These are phyloP conservation scores for Ceratocystis destructans DNA, from an alignment of 2,329 filamentous ascomycete genomes.

Conservation along the genomic window DNA sequence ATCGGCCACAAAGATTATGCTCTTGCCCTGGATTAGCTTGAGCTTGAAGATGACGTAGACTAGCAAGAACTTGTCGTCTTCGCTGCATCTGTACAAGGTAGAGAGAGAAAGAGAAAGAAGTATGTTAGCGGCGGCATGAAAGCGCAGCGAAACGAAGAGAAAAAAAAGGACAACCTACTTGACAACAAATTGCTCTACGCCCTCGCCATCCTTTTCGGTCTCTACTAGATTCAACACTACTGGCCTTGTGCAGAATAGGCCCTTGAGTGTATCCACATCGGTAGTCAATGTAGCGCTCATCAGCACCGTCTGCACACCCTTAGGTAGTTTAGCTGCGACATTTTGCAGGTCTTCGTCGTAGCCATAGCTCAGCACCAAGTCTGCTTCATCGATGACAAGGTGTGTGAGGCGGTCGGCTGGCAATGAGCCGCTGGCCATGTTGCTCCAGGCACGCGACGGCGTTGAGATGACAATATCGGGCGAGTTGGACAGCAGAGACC, in stretches of 20 bases:
- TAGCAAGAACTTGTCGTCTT: conserved; percentile 92
- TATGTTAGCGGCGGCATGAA: conserved; percentile 18
- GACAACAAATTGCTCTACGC: conserved; percentile 75
- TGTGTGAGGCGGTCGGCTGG: conserved; percentile 58
- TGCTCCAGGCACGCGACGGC: conserved; percentile 66
- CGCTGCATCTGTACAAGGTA: conserved; percentile 42
- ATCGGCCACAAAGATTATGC: conserved; percentile 58
- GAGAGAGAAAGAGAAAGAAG: conserved; percentile 29
- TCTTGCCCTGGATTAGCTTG: conserved; percentile 85
- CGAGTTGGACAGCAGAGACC: conserved; percentile 67
- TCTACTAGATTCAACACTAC: conserved; percentile 62
- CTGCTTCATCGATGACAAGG: conserved; percentile 85
- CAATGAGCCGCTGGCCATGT: conserved; percentile 51
- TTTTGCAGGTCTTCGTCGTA: conserved; percentile 81
- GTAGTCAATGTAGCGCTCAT: conserved; percentile 87
- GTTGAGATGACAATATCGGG: conserved; percentile 89
- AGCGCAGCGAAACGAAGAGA: neutral
- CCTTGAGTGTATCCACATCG: conserved; percentile 75
- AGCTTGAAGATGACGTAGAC: conserved; percentile 46
- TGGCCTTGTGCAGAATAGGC: conserved; percentile 71
- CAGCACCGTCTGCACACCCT: conserved; percentile 76
- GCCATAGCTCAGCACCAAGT: conserved; percentile 84
- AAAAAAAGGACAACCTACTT: conserved; percentile 34
- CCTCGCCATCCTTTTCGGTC: conserved; percentile 63
- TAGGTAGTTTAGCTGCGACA: conserved; percentile 63